Base-by-base conservation (phyloP, 768 basidiomycete species). In the Hericium erinaceus region DNA sequence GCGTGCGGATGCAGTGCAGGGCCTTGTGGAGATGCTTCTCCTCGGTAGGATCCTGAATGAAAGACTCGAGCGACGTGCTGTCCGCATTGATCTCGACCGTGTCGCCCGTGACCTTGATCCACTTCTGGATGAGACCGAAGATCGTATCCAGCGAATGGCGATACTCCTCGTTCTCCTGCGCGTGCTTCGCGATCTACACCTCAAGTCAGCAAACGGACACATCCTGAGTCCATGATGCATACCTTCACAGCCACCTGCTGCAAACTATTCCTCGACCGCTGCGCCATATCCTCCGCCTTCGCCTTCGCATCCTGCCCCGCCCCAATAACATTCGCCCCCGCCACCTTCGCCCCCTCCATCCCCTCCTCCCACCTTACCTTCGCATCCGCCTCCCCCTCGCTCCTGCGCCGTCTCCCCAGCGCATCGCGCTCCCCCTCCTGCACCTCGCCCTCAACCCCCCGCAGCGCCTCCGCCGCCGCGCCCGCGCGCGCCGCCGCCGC, bases 341-440 rank as follows among this genome's bases (percentile, higher is more conserved):
- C 74, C 11, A 71, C 76, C 66, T 85, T 88, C 10, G 80, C 72
- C 0, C 76, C 77, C 33, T 87, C 87, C 80, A 89, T 84, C 0
- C 82, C 76, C 61, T 80, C 79, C 69, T 87, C 83, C 65, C 84
- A 89, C 26, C 75, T 73, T 7, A 74, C 75, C 64, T 79, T 79
- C 3, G 73, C 58, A 33, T 86, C 83, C 6, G 72, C 60, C 55
- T 78, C 73, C 59, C 84, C 76, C 0, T 78, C 64, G 0, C 77
- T 70, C 61, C 77, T 66, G 67, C 75, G 75, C 61, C 77, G 78
- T 46, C 83, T 69, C 0, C 87, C 86, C 0, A 82, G 64, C 22
- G 74, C 68, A 60, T 83, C 82, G 50, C 84, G 73, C 65, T 84
- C 74, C 4, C 86, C 87, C 2, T 76, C 71, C 61, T 83, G 78